phyloP scores from a whole-genome alignment of 106 monocot genomes.

The Xerophyta viscosa region DNA sequence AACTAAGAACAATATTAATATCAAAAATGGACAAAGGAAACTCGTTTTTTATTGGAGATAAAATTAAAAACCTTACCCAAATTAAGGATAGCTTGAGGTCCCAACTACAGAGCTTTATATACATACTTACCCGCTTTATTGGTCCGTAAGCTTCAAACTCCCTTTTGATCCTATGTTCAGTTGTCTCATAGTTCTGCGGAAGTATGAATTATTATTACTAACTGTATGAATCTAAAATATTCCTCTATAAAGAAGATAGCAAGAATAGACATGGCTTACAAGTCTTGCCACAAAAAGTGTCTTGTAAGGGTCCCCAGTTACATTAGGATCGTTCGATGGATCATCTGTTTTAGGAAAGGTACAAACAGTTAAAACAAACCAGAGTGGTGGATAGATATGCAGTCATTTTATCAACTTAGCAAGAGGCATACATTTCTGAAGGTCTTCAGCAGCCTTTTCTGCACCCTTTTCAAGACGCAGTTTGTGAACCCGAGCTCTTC shows the following conservation, averaged over 20 bases:
- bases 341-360: slow-evolving; percentile 49
- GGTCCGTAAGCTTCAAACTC: slow-evolving; percentile 99
- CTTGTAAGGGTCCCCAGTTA: slow-evolving; percentile 88
- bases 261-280: slow-evolving; percentile 31
- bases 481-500: slow-evolving; percentile 66
- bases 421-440: slow-evolving; percentile 59
- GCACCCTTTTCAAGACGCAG: slow-evolving; percentile 75
- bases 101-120: slow-evolving; percentile 29
- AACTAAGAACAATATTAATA: no score
- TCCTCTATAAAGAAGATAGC: neutral
- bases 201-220: neutral
- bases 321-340: slow-evolving; percentile 58
- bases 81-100: slow-evolving; percentile 36
- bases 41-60: neutral
- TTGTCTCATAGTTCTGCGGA: slow-evolving; percentile 86
- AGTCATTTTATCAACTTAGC: neutral
- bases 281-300: slow-evolving; percentile 92
- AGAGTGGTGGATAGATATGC: neutral
- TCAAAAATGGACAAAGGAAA: no score
- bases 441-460: slow-evolving; percentile 76
- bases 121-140: slow-evolving; percentile 96
- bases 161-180: slow-evolving; percentile 89
- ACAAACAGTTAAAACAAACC: neutral
- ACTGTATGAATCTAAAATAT: neutral
- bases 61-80: slow-evolving; percentile 32